Percentiles rank a stretch among this genome's conserved stretches.
Evolutionary conservation across 2,329 filamentous ascomycete genomes (phyloP).

Genomic region (Alternaria hordeiaustralica): DNA sequence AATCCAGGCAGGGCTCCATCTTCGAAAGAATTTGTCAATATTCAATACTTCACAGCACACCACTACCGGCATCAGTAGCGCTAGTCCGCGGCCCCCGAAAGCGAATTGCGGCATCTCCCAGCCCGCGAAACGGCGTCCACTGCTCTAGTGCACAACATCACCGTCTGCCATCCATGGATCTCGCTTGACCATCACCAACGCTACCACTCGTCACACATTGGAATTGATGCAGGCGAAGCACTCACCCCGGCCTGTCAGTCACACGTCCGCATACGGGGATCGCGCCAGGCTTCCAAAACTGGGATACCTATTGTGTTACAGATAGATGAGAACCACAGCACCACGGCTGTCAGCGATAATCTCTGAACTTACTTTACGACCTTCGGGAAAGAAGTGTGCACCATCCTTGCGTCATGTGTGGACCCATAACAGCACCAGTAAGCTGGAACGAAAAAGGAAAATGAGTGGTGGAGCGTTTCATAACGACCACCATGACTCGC

Average conservation of each 20-base stretch:
- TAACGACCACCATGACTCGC: conserved; percentile 9
- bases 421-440: conserved; percentile 4
- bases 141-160: conserved; percentile 3
- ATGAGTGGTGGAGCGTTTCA: background rate
- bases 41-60: background rate
- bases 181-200: conserved; percentile 1
- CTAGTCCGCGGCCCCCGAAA: conserved; percentile 1
- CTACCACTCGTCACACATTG: conserved; percentile 5
- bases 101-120: conserved; percentile 1
- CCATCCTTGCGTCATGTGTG: conserved; percentile 5
- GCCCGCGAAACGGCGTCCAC: conserved; percentile 7
- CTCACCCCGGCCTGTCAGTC: conserved; percentile 8
- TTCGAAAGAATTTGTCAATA: background rate
- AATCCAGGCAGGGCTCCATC: background rate
- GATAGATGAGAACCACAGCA: background rate
- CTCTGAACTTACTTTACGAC: conserved; percentile 1
- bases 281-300: background rate
- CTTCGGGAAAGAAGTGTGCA: background rate
- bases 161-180: background rate
- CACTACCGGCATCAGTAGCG: background rate
- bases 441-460: conserved; percentile 1
- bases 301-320: background rate
- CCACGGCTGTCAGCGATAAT: conserved; percentile 6
- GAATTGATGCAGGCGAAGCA: conserved; percentile 2
- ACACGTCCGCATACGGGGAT: conserved; percentile 3